Conservation (phyloP, 192 early-diverging fungal genomes). For the Diversispora eburnea region DNA sequence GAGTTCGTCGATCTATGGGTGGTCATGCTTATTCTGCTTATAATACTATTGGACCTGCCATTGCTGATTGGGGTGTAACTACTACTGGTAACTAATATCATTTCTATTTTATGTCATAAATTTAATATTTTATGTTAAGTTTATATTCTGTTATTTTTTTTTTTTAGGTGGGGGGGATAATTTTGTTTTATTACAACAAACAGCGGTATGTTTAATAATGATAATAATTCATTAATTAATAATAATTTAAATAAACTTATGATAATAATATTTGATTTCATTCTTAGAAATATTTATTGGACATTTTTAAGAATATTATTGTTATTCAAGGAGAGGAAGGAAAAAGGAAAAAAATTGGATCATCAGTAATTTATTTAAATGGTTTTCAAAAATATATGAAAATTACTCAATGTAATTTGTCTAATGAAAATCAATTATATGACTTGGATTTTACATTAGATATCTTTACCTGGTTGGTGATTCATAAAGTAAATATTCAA, state of each 20-base stretch:
- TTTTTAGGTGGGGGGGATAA: conserved; percentile 43
- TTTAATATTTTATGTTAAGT: no score
- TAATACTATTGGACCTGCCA: conserved; percentile 59
- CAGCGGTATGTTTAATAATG: conserved; percentile 44
- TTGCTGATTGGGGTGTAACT: conserved; percentile 59
- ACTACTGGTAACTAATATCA: conserved; percentile 43
- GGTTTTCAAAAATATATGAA: conserved; percentile 5
- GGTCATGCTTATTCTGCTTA: conserved; percentile 67
- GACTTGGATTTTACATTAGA: conserved; percentile 38
- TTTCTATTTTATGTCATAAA: background rate
- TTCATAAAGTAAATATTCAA: conserved; percentile 35
- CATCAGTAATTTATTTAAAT: conserved; percentile 43
- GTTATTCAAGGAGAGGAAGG: conserved; percentile 31
- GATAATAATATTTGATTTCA: background rate
- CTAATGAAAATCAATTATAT: conserved; percentile 39
- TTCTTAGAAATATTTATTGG: background rate
- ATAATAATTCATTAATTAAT: background rate
- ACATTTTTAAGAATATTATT: conserved; percentile 17
- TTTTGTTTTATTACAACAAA: conserved; percentile 45
- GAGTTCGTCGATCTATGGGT: conserved; percentile 52
- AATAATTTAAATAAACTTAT: background rate
- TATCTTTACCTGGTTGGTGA: conserved; percentile 40
- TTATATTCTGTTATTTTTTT: conserved; percentile 2
- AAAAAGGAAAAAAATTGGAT: conserved; percentile 35
- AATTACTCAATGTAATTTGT: conserved; percentile 12